Evolutionary conservation across 2,329 filamentous ascomycete genomes (phyloP), one percentile per base, ranked within the genome.

Genomic region (Fusarium fujikuroi): DNA sequence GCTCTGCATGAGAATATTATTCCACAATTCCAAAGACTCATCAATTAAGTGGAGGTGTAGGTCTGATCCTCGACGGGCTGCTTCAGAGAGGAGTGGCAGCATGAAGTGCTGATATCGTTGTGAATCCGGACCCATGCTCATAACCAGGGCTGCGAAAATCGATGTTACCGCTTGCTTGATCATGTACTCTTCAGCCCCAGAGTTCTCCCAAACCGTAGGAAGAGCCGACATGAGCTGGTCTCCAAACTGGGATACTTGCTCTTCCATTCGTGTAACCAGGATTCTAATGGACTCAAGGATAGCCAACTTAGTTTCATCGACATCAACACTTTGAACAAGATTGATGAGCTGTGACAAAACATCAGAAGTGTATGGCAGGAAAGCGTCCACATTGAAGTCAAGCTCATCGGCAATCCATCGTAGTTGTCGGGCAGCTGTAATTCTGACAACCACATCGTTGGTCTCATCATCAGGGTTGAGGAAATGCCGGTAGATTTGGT

Each of bases 121-220:
- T 9, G 94, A 96, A 15, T 92, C 89, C 18, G 89, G 87, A 66
- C 92, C 94, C 89, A 98, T 93, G 4, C 95, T 93, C 79, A 91
- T 91, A n/a, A 97, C 93, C 19, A 99, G 86, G 5, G 94, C 92
- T 4, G 93, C 88, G 58, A 98, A 90, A 43, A 98, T 92, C 5
- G 93, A 93, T 64, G 98, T 88, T 59, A 98, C 95, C 3, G 94
- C 91, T 82, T 98, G 95, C 82, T 98, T 98, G 86, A 98, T 93
- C 81, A 98, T 90, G 82, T 95, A 94, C 78, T 96, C 93, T 68
- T 97, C 92, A 5, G 85, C 83, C 2, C 92, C 94, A 6, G 93
- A 94, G 58, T 92, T 90, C 68, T 93, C 91, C 96, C 96, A 99
- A 1, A 98, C 86, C 8, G 87, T 87, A 1, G 95, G 95, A 11